A percentile compares a stretch with the other conserved stretches of the same genome.
phyloP scores from a whole-genome alignment of 352 stramenopile species.

The Discostella stelligera region DNA sequence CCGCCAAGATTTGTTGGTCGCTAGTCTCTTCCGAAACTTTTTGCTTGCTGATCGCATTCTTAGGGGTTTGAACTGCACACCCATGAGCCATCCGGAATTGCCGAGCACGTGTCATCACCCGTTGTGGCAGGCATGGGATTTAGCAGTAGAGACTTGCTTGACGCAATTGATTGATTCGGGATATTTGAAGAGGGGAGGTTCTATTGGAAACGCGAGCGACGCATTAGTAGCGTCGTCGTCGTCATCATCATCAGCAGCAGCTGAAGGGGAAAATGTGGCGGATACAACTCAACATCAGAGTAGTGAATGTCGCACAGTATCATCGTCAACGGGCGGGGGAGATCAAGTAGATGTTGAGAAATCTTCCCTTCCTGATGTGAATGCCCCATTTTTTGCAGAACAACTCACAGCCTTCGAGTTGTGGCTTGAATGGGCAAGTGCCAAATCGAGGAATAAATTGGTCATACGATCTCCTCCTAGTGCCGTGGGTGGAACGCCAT shows the following conservation, averaged over 20 bases:
- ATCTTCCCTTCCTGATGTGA: conserved; percentile 30
- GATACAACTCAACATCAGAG: neutral
- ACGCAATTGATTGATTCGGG: conserved; percentile 89
- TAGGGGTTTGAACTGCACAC: conserved; percentile 84
- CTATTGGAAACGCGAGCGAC: neutral
- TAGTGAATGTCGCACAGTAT: neutral
- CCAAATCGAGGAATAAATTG: conserved; percentile 44
- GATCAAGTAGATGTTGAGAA: neutral
- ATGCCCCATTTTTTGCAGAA: conserved; percentile 96
- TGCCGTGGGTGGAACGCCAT: conserved; percentile 35
- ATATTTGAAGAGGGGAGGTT: conserved; percentile 33
- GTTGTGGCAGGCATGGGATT: conserved; percentile 97
- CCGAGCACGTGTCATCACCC: conserved; percentile 92
- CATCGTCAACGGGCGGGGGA: neutral
- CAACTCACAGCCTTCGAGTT: conserved; percentile 98
- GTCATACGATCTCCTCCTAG: conserved; percentile 41
- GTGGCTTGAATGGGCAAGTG: conserved; percentile 94
- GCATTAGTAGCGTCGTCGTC: neutral
- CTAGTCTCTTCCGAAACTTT: conserved; percentile 98
- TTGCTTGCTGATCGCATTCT: conserved; percentile 97
- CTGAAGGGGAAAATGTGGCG: conserved; percentile 19
- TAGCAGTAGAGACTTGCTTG: conserved; percentile 96
- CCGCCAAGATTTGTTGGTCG: conserved; percentile 97
- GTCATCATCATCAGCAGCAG: neutral
- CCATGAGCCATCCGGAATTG: conserved; percentile 91